These are phyloP conservation scores for Tricholoma matsutake DNA, from an alignment of 768 basidiomycete species.

Conservation along the genomic window DNA sequence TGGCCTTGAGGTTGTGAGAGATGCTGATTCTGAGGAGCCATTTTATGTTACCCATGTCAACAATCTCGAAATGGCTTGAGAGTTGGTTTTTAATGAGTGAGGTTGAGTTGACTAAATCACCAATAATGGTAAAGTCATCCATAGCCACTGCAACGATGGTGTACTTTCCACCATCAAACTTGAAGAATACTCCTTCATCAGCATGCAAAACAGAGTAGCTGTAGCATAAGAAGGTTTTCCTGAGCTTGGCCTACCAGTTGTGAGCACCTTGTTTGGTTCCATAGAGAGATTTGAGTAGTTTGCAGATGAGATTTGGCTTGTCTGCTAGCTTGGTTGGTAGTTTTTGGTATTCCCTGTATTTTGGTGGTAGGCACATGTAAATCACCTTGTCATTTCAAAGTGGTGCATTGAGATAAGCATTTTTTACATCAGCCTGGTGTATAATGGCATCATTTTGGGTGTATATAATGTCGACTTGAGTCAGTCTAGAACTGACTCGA, in stretches of 20 bases:
- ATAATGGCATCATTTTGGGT: too few species aligned
- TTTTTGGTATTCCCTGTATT: background rate
- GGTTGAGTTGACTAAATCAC: background rate
- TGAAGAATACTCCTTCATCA: background rate
- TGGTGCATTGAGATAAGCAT: too few species aligned
- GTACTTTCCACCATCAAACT: background rate
- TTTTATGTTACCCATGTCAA: slow-evolving; percentile 21
- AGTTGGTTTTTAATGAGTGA: slow-evolving; percentile 4
- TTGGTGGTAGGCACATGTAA: too few species aligned
- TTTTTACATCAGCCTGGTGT: too few species aligned
- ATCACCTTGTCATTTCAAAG: too few species aligned
- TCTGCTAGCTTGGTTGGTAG: background rate
- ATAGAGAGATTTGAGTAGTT: background rate
- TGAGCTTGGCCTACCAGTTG: background rate
- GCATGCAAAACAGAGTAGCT: background rate
- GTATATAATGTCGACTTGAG: too few species aligned
- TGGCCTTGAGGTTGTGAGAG: slow-evolving; percentile 7
- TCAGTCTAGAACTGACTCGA: too few species aligned
- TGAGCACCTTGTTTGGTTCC: background rate
- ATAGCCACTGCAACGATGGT: background rate
- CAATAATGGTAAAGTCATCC: background rate
- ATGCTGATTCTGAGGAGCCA: slow-evolving; percentile 20
- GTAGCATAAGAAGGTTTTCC: background rate
- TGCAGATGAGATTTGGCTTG: background rate
- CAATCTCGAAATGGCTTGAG: slow-evolving; percentile 18